Evolutionary conservation across 129 eudicot species (phyloP).

Genomic region (sunflower (Helianthus annuus)): DNA sequence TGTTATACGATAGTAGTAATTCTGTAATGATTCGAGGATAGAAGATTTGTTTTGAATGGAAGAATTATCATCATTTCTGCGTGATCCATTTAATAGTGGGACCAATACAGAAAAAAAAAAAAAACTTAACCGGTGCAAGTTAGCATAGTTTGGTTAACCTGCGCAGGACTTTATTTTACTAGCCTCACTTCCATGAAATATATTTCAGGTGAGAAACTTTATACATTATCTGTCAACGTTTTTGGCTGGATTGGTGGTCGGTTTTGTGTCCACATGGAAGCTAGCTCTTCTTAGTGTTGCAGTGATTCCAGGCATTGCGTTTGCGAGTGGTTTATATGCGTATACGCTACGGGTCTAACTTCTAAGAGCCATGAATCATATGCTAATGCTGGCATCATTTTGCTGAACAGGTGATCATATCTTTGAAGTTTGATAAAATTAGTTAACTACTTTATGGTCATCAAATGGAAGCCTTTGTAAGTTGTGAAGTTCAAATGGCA

Average conservation of each 20-base stretch:
- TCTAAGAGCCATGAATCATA: conserved; percentile 97
- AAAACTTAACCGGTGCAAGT: conserved; percentile 6
- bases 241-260: conserved; percentile 98
- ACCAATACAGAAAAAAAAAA: neutral
- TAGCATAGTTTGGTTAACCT: conserved; percentile 23
- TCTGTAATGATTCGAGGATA: conserved; percentile 22
- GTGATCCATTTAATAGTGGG: conserved; percentile 34
- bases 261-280: conserved; percentile 98
- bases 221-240: conserved; percentile 96
- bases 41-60: conserved; percentile 19
- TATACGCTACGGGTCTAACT: conserved; percentile 93
- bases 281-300: conserved; percentile 94
- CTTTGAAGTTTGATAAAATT: neutral
- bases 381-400: conserved; percentile 81
- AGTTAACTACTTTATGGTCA: too few species aligned
- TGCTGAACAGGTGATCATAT: conserved; percentile 86
- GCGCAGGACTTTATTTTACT: neutral
- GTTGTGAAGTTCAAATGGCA: too few species aligned
- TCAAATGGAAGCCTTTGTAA: too few species aligned
- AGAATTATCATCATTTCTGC: conserved; percentile 19
- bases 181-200: too few species aligned
- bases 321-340: conserved; percentile 96
- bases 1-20: neutral
- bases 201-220: conserved; percentile 84
- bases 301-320: conserved; percentile 96